Base-by-base conservation (phyloP, 2,329 filamentous ascomycete genomes). In the Alternaria sp. region DNA sequence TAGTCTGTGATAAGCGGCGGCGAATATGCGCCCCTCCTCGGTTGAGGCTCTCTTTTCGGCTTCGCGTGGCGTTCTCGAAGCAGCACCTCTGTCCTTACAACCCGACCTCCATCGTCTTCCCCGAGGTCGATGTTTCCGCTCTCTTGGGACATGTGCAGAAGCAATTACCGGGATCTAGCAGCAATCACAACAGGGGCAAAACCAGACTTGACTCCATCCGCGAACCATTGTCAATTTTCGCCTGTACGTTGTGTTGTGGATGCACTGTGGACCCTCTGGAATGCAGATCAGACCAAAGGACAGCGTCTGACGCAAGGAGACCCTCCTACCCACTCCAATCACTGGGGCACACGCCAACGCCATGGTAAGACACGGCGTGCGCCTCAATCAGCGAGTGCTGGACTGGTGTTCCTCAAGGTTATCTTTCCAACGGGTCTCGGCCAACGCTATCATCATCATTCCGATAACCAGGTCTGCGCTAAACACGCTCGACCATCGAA, bases 1-100 rank as follows among this genome's bases (percentile, higher is more conserved):
- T 68, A 62, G 68, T 53, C 47, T 26, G 61, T 73, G 73, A 78
- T 77, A 78, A 75, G 67, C 74, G 69, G 75, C 72, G 74, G 73
- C 75, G 68, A 76, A 71, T 67, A 54, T 69, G 63, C 59, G 70
- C 67, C 71, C 70, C 70, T 72, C 68, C 65, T 74, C 75, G 75
- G 75, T 70, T 73, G 71, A 75, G 65, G 61, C 70, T 61, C 73
- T 66, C 43, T 53, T 67, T 70, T 61, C 6, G 73, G 74, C 53
- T 61, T 69, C 64, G 71, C 51, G 65, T 70, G 64, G 72, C 67
- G 64, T 74, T 71, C 73, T 71, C 61, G 63, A 73, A 73, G 67
- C 59, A 60, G 56, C 61, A 51, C 59, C 55, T 55, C 64, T 65
- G 56, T n/a, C 54, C 39, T 38, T 9, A 63, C 65, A 49, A 66